phyloP scores from a whole-genome alignment of 2,329 filamentous ascomycete species.

The Fusarium incarnatum region DNA sequence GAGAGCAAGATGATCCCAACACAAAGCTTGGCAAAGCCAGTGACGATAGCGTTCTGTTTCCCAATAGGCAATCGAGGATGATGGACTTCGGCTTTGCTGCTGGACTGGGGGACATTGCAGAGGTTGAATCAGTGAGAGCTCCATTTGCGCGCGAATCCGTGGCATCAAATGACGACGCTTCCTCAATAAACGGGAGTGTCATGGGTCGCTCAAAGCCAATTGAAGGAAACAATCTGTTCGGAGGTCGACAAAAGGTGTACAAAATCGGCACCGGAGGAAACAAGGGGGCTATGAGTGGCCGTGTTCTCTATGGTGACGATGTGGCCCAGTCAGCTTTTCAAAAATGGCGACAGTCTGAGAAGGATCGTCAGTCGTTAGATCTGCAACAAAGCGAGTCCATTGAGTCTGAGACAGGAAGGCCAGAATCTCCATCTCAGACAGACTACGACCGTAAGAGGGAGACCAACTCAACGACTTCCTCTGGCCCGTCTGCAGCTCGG shows the following conservation, averaged over 20 bases:
- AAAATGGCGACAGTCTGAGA: constrained; percentile 73
- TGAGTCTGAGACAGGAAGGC: constrained; percentile 47
- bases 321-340: constrained; percentile 86
- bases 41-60: constrained; percentile 91
- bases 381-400: constrained; percentile 32
- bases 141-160: constrained; percentile 74
- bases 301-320: constrained; percentile 87
- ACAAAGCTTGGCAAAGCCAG: constrained; percentile 93
- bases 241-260: constrained; percentile 95
- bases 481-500: constrained; percentile 72
- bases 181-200: constrained; percentile 74
- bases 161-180: constrained; percentile 77
- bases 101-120: constrained; percentile 84
- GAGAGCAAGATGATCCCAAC: constrained; percentile 91
- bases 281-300: constrained; percentile 70
- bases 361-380: constrained; percentile 59
- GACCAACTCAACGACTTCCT: constrained; percentile 87
- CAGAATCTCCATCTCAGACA: constrained; percentile 62
- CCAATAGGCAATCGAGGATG: constrained; percentile 82
- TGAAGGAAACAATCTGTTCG: constrained; percentile 94
- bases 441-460: constrained; percentile 81
- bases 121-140: constrained; percentile 83
- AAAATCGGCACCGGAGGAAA: constrained; percentile 73
- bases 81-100: constrained; percentile 73
- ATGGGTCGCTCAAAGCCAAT: constrained; percentile 85